Conservation (phyloP, 129 eudicot genomes). For the Apium graveolens region DNA sequence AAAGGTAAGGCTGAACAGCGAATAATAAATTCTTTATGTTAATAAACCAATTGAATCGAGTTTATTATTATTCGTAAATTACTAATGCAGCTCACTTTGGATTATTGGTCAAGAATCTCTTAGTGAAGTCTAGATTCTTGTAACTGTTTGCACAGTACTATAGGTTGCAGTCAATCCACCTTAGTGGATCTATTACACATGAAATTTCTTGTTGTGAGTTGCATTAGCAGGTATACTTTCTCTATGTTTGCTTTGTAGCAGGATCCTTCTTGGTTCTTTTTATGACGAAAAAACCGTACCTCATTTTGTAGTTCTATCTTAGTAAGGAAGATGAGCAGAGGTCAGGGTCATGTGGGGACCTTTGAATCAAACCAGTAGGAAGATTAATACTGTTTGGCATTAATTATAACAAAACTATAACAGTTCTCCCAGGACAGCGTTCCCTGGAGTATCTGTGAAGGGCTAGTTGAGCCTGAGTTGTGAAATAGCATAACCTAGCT, state of each 20-base stretch:
- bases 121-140: neutral
- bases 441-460: neutral
- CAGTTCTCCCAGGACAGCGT: neutral
- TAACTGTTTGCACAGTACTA: neutral
- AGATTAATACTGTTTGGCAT: neutral
- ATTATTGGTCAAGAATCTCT: neutral
- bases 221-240: neutral
- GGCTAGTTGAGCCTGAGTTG: neutral
- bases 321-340: neutral
- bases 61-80: neutral
- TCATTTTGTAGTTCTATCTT: neutral
- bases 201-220: neutral
- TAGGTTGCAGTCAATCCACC: neutral
- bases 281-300: neutral
- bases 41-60: neutral
- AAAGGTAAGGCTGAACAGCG: slow-evolving; percentile 30
- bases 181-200: neutral
- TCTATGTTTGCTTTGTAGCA: neutral
- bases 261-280: neutral
- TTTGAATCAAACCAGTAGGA: neutral
- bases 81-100: neutral
- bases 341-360: neutral
- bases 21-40: neutral
- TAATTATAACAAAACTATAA: neutral
- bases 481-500: neutral